phyloP scores from a whole-genome alignment of 768 basidiomycete species.

The Fistulinella prunicolor region DNA sequence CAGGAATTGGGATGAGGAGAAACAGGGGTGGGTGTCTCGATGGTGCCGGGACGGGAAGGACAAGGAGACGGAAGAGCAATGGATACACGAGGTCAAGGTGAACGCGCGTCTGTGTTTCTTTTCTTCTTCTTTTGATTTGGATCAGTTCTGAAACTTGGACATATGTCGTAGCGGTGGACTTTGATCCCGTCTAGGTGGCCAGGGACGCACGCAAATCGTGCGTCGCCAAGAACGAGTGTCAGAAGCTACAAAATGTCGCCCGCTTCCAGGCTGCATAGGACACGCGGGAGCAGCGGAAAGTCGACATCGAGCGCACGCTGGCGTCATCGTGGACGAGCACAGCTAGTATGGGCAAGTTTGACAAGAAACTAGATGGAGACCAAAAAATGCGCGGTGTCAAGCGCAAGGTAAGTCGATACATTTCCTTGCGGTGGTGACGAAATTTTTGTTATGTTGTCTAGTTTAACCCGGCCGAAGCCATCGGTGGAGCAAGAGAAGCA shows the following conservation, averaged over 20 bases:
- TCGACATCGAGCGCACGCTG: constrained; percentile 72
- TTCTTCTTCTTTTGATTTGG: not conserved
- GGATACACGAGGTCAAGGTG: constrained; percentile 87
- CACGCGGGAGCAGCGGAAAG: constrained; percentile 54
- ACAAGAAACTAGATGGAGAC: constrained; percentile 87
- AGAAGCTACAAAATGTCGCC: constrained; percentile 68
- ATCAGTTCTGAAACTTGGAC: not conserved
- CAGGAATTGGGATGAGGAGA: constrained; percentile 92
- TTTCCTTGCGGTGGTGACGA: no score
- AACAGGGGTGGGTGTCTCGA: constrained; percentile 85
- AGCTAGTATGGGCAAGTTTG: constrained; percentile 94
- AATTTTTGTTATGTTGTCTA: constrained; percentile 29
- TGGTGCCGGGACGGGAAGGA: constrained; percentile 94
- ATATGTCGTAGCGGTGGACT: constrained; percentile 57
- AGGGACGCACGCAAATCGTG: constrained; percentile 78
- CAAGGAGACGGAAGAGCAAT: constrained; percentile 79
- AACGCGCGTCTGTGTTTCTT: constrained; percentile 65
- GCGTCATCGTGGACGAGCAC: constrained; percentile 80
- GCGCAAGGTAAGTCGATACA: constrained; percentile 64
- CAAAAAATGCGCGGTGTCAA: constrained; percentile 85
- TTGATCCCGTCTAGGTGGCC: constrained; percentile 75
- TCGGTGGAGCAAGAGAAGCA: constrained; percentile 66
- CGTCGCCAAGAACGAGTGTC: constrained; percentile 80
- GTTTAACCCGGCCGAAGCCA: constrained; percentile 83
- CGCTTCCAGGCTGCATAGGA: constrained; percentile 43